phyloP scores from a whole-genome alignment of 495 filamentous ascomycete genomes.

The Massariosphaeria phaeospora region DNA sequence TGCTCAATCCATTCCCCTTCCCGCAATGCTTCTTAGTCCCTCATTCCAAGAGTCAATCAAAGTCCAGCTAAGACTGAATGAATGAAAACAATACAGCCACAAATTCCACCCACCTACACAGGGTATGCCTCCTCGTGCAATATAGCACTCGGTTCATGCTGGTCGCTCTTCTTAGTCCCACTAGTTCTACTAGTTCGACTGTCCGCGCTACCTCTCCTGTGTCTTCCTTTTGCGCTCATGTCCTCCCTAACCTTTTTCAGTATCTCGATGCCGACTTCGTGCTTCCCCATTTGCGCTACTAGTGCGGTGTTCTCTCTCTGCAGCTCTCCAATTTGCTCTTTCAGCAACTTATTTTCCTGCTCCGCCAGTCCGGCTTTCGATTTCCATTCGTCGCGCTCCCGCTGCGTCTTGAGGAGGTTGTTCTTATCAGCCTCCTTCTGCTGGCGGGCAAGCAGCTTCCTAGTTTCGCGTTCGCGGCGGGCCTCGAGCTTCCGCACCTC shows the following conservation, averaged over 20 bases:
- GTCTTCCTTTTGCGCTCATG: constrained; percentile 19
- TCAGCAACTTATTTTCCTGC: constrained; percentile 39
- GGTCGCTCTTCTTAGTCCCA: background rate
- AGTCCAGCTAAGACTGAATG: too few relatives aligned
- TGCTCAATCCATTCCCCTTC: too few relatives aligned
- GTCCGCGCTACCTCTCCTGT: constrained; percentile 20
- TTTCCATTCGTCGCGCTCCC: constrained; percentile 41
- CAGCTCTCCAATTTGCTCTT: constrained; percentile 40
- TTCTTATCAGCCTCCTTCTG: constrained; percentile 40
- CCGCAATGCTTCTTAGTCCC: background rate
- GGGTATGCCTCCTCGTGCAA: too few relatives aligned
- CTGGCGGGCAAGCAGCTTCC: constrained; percentile 37
- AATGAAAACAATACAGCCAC: too few relatives aligned
- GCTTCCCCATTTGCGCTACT: constrained; percentile 49
- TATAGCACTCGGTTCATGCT: background rate
- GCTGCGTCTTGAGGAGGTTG: constrained; percentile 21
- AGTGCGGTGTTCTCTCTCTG: constrained; percentile 47
- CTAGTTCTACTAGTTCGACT: constrained; percentile 22
- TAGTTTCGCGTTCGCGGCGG: constrained; percentile 44
- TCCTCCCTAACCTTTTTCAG: constrained; percentile 37
- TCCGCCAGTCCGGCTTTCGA: constrained; percentile 32
- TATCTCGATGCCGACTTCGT: constrained; percentile 38
- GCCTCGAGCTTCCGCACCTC: constrained; percentile 60
- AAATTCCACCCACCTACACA: too few relatives aligned
- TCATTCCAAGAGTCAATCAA: background rate